Evolutionary conservation across 768 basidiomycete species (phyloP).

Genomic region (Tephrocybe sp.): DNA sequence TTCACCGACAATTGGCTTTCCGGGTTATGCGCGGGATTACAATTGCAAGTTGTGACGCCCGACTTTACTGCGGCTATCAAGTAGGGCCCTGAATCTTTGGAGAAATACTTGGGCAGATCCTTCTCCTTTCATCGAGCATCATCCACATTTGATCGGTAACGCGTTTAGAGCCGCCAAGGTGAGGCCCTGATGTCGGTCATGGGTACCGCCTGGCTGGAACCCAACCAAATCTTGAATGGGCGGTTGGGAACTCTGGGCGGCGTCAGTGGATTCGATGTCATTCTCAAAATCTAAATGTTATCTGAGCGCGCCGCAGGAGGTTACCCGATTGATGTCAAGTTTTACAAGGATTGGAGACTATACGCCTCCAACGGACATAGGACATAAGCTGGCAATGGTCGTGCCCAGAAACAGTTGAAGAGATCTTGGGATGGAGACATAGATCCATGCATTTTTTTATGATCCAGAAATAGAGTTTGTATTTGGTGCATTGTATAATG

Average conservation of each 20-base stretch:
- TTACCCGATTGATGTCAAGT: slow-evolving; percentile 15
- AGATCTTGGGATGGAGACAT: slow-evolving; percentile 1
- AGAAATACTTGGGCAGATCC: slow-evolving; percentile 9
- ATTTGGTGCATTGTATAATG: neutral
- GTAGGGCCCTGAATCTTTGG: slow-evolving; percentile 4
- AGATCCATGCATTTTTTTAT: neutral
- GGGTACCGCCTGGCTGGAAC: neutral
- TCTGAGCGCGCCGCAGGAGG: slow-evolving; percentile 15
- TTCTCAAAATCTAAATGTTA: slow-evolving; percentile 12
- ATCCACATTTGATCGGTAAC: slow-evolving; percentile 13
- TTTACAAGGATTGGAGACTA: neutral
- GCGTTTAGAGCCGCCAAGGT: slow-evolving; percentile 1
- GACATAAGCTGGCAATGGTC: slow-evolving; percentile 16
- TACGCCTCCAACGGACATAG: slow-evolving; percentile 12
- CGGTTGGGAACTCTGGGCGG: neutral
- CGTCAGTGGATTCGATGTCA: slow-evolving; percentile 10
- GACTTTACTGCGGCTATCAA: slow-evolving; percentile 20
- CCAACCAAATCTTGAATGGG: slow-evolving; percentile 1
- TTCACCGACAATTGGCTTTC: slow-evolving; percentile 8
- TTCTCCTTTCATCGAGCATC: slow-evolving; percentile 7
- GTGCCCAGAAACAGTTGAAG: slow-evolving; percentile 2
- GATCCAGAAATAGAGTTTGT: neutral
- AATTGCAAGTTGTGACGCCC: slow-evolving; percentile 7
- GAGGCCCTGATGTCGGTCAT: slow-evolving; percentile 1
- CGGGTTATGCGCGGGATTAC: slow-evolving; percentile 16